phyloP scores from a whole-genome alignment of 371 early-diverging fungal species.

The Cokeromyces recurvatus region DNA sequence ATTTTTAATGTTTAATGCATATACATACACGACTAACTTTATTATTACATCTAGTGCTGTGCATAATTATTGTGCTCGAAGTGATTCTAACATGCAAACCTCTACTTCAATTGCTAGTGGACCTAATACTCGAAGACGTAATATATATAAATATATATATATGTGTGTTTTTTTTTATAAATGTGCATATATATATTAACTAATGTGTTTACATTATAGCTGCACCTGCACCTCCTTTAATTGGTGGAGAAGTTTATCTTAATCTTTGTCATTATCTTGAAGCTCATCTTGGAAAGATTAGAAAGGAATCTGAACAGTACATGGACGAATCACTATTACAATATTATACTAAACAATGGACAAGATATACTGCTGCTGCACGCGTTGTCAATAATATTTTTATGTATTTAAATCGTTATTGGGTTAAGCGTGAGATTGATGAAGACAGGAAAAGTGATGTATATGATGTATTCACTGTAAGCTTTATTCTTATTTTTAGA shows the following conservation, averaged over 20 bases:
- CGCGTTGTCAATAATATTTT: constrained; percentile 87
- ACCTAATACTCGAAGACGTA: constrained; percentile 30
- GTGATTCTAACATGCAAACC: constrained; percentile 21
- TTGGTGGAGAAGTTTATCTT: constrained; percentile 84
- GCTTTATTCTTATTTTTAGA: constrained; percentile 7
- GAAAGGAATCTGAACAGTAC: constrained; percentile 54
- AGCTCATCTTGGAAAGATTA: constrained; percentile 59
- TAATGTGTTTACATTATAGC: constrained; percentile 1
- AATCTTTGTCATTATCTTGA: constrained; percentile 71
- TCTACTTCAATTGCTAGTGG: constrained; percentile 6
- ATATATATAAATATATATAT: not conserved
- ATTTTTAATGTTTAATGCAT: constrained; percentile 7
- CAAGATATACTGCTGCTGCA: constrained; percentile 79
- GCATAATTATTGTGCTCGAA: constrained; percentile 78
- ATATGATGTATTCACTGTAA: constrained; percentile 92
- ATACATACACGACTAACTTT: not conserved
- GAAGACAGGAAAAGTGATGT: constrained; percentile 83
- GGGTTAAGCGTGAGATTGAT: constrained; percentile 94
- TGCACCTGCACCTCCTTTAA: constrained; percentile 65
- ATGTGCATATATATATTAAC: not conserved
- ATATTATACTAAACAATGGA: constrained; percentile 90
- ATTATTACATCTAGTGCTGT: constrained; percentile 53
- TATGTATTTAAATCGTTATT: constrained; percentile 92
- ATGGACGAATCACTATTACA: constrained; percentile 79
- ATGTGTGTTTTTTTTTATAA: not conserved